Base-by-base conservation (phyloP, 805 yeast species). In the Wickerhamomyces rabaulensis region DNA sequence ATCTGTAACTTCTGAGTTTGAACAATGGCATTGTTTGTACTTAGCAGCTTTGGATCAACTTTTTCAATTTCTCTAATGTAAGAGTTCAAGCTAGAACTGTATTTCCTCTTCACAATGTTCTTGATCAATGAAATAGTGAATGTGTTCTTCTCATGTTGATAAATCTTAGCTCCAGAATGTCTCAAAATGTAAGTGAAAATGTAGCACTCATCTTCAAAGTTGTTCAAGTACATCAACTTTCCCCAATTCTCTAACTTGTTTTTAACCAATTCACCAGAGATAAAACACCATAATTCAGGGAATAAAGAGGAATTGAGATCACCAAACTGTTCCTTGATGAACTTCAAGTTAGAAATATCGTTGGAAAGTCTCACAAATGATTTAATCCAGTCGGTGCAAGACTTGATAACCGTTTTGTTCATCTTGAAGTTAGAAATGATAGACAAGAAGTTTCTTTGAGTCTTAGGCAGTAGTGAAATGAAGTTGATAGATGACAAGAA, bases 201-300 rank as follows among this genome's bases (percentile, higher is more conserved):
- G 16, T 45, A 45, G 3, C 56, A 51, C 23, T 58, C 61, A 43
- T 60, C 59, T 3, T 49, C 49, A 41, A 60, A 56, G 17, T 54
- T 44, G 44, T 54, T 52, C 25, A 52, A 49, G 10, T 50, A 51
- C 10, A 60, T 52, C 38, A 60, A 23, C 6, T 54, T 48, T 29
- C 54, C 47, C 64, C 64, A 60, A 29, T 50, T 54, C 5, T 50
- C 59, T 16, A 52, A n/a, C 1, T 54, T 55, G 19, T 41, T 23
- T 9, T 44, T 33, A 7, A 54, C 57, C 8, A 54, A 25, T 20
- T 41, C 41, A 4, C 56, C 54, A 16, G 52, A 48, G 9, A 58
- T 26, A 16, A 41, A 21, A 16, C 58, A 51, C 64, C 64, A 60
- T 12, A 58, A 35, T 4, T 51, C 52, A 2, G 61, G 61, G 26